Conservation (phyloP, 2,329 filamentous ascomycete species). For the Anthostomella pinea region DNA sequence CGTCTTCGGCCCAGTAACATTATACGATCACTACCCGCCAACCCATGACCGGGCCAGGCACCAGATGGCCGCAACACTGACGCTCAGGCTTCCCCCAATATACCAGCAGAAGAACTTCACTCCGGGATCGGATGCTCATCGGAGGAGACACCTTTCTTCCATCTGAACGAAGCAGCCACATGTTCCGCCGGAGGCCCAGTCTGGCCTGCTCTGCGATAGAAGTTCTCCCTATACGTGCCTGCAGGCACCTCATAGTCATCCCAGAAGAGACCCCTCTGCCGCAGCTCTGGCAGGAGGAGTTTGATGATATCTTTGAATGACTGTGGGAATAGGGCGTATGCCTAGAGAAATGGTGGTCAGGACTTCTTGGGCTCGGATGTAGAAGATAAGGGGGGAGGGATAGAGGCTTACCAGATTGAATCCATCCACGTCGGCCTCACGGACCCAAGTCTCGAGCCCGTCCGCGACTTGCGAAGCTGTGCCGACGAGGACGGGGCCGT, state of each 20-base stretch:
- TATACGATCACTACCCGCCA: no score
- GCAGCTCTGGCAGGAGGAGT: slow-evolving; percentile 62
- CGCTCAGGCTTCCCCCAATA: no score
- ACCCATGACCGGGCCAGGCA: no score
- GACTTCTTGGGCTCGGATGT: slow-evolving; percentile 1
- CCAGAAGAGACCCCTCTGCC: slow-evolving; percentile 56
- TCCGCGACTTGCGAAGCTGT: slow-evolving; percentile 65
- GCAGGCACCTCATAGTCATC: slow-evolving; percentile 51
- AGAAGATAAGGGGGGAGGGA: background rate
- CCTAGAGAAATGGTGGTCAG: slow-evolving; percentile 31
- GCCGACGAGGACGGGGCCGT: slow-evolving; percentile 63
- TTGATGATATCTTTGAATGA: slow-evolving; percentile 68
- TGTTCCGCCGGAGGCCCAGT: slow-evolving; percentile 50
- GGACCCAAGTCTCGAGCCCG: slow-evolving; percentile 63
- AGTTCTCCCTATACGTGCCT: slow-evolving; percentile 60
- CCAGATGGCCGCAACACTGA: no score
- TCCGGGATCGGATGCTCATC: slow-evolving; percentile 30
- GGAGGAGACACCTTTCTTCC: slow-evolving; percentile 32
- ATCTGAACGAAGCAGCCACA: slow-evolving; percentile 48
- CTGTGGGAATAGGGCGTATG: slow-evolving; percentile 64
- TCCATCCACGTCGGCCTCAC: slow-evolving; percentile 68
- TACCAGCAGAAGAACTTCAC: no score
- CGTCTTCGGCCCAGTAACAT: no score
- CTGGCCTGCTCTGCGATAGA: slow-evolving; percentile 50
- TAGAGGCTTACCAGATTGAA: slow-evolving; percentile 65